Evolutionary conservation across 208 protist species (phyloP), one percentile per base, ranked within the genome.

Genomic region (Leishmania lainsoni): DNA sequence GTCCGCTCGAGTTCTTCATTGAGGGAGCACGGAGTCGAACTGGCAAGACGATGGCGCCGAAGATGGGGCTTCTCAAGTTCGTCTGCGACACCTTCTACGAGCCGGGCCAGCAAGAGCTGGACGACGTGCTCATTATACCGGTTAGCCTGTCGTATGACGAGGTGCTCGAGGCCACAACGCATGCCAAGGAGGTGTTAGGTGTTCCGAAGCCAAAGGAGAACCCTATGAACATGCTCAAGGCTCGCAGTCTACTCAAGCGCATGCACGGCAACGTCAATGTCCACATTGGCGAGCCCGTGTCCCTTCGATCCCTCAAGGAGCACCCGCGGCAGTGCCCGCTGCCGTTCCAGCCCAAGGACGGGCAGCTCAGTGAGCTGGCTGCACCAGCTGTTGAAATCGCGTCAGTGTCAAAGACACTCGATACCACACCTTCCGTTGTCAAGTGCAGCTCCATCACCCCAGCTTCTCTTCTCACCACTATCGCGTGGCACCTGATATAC

Each of bases 61-160:
- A 96, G 84, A 76, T 98, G 63, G 96, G 96, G 51, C 91, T 98
- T n/a, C 90, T 98, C 59, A 97, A 97, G 77, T 97, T 96, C 66
- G 87, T 97, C 69, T 86, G 84, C 26, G 92, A 98, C 78, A 83
- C 93, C 12, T 96, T 95, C 51, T 93, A 95, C 52, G 87, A 95
- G 17, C 75, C 76, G 10, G 66, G 65, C 12, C 80, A 84, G 63
- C 80, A 93, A 48, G 84, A 85, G 42, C 29, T 98, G 14, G 88
- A 92, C 72, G 95, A 98, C 81, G 85, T 97, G 2, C 86, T 93
- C 16, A 91, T 98, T 66, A 63, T 98, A 56, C 94, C 95, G 5
- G 88, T 98, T 16, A 92, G 90, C 54, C 80, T 98, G 20, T 96
- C 92, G 20, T 98, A 98, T 76, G 96, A 98, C 80, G 91, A 97